Conservation (phyloP, 2,329 filamentous ascomycete genomes). For the Fusarium zealandicum region DNA sequence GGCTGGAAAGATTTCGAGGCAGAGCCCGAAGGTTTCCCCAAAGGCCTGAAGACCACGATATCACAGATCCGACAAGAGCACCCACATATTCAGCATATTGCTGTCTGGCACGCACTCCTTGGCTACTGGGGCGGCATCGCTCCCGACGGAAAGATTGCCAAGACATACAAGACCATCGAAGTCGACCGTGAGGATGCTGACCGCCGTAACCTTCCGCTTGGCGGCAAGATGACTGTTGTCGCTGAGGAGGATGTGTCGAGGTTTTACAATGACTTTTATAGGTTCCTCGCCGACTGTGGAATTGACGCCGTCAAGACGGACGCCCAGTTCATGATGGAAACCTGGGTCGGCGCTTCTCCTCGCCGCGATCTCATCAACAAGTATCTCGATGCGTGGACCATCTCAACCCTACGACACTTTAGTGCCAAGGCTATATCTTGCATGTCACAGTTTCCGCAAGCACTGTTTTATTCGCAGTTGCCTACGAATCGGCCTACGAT, state of each 20-base stretch:
- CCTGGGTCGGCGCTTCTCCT: constrained; percentile 70
- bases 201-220: constrained; percentile 57
- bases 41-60: constrained; percentile 77
- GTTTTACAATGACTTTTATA: constrained; percentile 93
- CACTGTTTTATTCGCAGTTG: constrained; percentile 84
- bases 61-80: constrained; percentile 72
- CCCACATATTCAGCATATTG: constrained; percentile 79
- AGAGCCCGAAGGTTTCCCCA: constrained; percentile 78
- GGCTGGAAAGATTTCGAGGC: constrained; percentile 89
- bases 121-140: constrained; percentile 94
- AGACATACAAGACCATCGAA: constrained; percentile 77
- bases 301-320: constrained; percentile 93
- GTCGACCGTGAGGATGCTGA: constrained; percentile 59
- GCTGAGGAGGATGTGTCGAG: constrained; percentile 74
- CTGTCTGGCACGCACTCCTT: constrained; percentile 91
- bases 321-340: constrained; percentile 87
- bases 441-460: constrained; percentile 90
- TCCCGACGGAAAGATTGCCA: constrained; percentile 74
- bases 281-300: constrained; percentile 75
- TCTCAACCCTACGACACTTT: constrained; percentile 80
- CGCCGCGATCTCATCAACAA: constrained; percentile 74
- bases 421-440: constrained; percentile 82
- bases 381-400: constrained; percentile 88
- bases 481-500: constrained; percentile 77
- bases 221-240: constrained; percentile 75